Conservation (phyloP, 2,329 filamentous ascomycete species). For the Neofusicoccum ribis region DNA sequence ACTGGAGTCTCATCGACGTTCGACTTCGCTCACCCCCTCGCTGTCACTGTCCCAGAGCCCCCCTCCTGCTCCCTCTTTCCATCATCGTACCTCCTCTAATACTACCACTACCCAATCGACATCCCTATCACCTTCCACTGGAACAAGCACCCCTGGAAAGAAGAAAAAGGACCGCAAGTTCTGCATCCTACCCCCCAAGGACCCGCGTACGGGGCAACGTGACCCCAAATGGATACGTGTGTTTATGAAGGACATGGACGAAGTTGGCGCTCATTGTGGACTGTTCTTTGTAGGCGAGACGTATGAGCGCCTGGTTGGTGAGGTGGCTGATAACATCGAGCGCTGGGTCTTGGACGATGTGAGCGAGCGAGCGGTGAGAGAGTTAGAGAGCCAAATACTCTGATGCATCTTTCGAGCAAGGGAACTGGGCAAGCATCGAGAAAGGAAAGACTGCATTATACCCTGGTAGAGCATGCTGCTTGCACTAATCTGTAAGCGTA, state of each 20-base stretch:
- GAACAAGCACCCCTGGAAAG: slow-evolving; percentile 24
- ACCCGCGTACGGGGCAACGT: slow-evolving; percentile 31
- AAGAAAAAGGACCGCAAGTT: slow-evolving; percentile 64
- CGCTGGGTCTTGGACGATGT: slow-evolving; percentile 68
- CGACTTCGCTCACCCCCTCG: not conserved
- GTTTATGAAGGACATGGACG: slow-evolving; percentile 79
- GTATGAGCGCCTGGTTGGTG: slow-evolving; percentile 75
- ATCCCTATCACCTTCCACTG: slow-evolving; percentile 24
- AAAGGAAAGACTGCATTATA: not conserved
- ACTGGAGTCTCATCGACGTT: not conserved
- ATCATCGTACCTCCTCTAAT: slow-evolving; percentile 22
- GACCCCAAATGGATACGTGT: slow-evolving; percentile 77
- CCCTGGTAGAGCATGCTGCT: not conserved
- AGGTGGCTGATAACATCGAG: slow-evolving; percentile 67
- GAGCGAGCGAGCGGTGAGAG: slow-evolving; percentile 8
- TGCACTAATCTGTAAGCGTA: not conserved
- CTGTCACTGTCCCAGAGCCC: not conserved
- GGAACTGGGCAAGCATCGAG: too few species aligned
- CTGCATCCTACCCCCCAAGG: slow-evolving; percentile 63
- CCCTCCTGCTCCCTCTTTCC: not conserved
- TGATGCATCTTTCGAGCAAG: not conserved
- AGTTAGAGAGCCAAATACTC: slow-evolving; percentile 5
- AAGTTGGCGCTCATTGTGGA: slow-evolving; percentile 81
- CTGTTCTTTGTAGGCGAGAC: slow-evolving; percentile 73
- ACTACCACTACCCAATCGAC: not conserved